These are phyloP conservation scores for Lolium rigidum DNA, from an alignment of 176 grass and related monocot species.

Conservation along the genomic window DNA sequence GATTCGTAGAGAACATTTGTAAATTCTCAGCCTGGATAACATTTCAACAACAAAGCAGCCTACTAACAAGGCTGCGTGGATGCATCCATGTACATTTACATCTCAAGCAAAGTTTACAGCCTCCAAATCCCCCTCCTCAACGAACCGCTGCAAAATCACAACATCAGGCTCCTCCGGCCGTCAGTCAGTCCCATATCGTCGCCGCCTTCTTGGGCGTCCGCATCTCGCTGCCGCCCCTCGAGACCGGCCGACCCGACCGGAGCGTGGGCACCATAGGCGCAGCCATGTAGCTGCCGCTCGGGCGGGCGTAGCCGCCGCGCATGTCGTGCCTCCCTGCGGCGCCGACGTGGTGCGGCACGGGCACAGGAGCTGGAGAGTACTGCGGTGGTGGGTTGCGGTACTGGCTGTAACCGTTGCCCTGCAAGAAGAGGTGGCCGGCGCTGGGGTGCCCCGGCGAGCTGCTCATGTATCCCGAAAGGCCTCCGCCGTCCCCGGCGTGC, in stretches of 20 bases:
- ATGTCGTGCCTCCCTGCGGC: conserved; percentile 31
- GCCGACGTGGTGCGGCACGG: conserved; percentile 2
- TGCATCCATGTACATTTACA: conserved; percentile 48
- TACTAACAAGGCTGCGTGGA: conserved; percentile 35
- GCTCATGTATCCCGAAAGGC: not conserved
- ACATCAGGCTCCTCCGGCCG: not conserved
- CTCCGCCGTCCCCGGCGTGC: conserved; percentile 27
- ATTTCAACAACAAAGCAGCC: conserved; percentile 23
- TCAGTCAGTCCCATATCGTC: conserved; percentile 46
- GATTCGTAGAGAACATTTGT: not conserved
- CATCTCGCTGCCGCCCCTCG: conserved; percentile 47
- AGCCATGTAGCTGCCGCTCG: conserved; percentile 37
- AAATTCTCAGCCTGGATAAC: conserved; percentile 36
- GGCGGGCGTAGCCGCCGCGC: conserved; percentile 36
- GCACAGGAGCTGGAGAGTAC: not conserved
- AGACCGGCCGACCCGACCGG: conserved; percentile 26
- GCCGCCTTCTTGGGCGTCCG: conserved; percentile 40
- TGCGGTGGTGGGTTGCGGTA: conserved; percentile 41
- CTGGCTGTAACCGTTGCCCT: not conserved
- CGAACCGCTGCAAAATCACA: not conserved
- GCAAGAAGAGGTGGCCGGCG: not conserved
- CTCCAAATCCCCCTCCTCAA: not conserved
- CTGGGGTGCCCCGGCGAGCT: conserved; percentile 22
- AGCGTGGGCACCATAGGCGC: conserved; percentile 15
- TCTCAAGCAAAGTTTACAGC: conserved; percentile 35